Base-by-base conservation (phyloP, 306 rosid species). In the Mimosa bimucronata region DNA sequence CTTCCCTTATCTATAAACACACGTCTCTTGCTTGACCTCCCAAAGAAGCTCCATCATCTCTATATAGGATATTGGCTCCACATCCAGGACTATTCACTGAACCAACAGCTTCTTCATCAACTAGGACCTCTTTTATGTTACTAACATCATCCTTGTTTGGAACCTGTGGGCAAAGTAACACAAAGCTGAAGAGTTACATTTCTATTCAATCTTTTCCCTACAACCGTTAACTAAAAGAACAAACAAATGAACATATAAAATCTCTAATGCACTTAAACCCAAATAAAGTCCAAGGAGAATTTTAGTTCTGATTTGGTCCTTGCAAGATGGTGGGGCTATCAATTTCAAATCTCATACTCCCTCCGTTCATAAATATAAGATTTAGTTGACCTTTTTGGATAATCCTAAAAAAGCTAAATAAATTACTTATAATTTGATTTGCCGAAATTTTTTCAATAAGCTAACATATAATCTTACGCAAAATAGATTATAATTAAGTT, bases 101-200 rank as follows among this genome's bases (percentile, higher is more conserved):
- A 53, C 96, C 96, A 70, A 89, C 91, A 50, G 96, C 89, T 81
- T 89, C 93, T 89, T 87, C 96, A 77, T 91, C 96, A 81, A 91
- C 96, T 83, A 91, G 66, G 42, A 87, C 96, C 69, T 74, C 86
- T 77, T 78, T 81, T 52, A 86, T 74, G 26, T 66, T 79, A 74
- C 73, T 83, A 31, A 34, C 13, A 40, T 79, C 80, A 0, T 30
- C 82, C 58, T 82, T 89, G 88, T 89, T 88, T 48, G 96, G 96
- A 83, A 87, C 79, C 96, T 91, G 86, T 41, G 16, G 12, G 66
- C 30, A 46, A 75, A 40, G 76, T 19, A 55, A 67, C 26, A 57
- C 62, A 53, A 73, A 46, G 15, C 26, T 37, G 23, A 14, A 42
- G 55, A n/a, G 18, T 28, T 71, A 62, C 16, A 12, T 79, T 79